Evolutionary conservation across 2,329 filamentous ascomycete genomes (phyloP), one percentile per base, ranked within the genome.

Genomic region (Aschersonia sp.): DNA sequence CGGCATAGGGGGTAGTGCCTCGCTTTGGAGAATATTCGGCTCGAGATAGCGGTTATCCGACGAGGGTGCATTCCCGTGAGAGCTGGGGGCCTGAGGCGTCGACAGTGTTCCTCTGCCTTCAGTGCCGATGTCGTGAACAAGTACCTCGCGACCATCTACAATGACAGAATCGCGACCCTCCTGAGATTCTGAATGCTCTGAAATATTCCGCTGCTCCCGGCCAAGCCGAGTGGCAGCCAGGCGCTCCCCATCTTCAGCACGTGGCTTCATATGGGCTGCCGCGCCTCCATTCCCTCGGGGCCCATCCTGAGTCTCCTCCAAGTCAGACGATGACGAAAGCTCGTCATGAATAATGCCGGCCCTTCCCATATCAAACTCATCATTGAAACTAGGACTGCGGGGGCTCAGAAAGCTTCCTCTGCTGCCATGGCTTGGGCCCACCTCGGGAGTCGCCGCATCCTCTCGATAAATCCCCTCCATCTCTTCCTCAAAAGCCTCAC

Each of bases 221-320:
- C 88, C 88, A 49, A 81, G 77, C 0, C 90, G 89, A 47, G 81
- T 80, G 29, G 95, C 80, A 58, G 95, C 89, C 48, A 80, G 74
- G 49, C 77, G 72, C 58, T 89, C 5, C 58, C 89, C 5, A 69
- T 56, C 55, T 83, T 83, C 22, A 2, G 22, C 22, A 2, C 22
- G 22, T 22, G 22, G 22, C 22, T 22, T 22, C 22, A 22, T 22
- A 37, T 37, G 35, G 35, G 8, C 35, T 37, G 35, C 35, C 12
- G 8, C 35, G 12, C 35, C 35, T 22, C 22, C 22, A 22, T 22
- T 22, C 22, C 4, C 22, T 22, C 22, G 22, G 4, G 22, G 22
- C 22, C 22, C 22, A 22, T 22, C 22, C 22, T 22, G 22, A 22
- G 22, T 22, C 22, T 22, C 22, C 8, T 37, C 12, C 35, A 12